These are phyloP conservation scores for Teunomyces cretensis DNA, from an alignment of 805 yeast species.

Conservation along the genomic window DNA sequence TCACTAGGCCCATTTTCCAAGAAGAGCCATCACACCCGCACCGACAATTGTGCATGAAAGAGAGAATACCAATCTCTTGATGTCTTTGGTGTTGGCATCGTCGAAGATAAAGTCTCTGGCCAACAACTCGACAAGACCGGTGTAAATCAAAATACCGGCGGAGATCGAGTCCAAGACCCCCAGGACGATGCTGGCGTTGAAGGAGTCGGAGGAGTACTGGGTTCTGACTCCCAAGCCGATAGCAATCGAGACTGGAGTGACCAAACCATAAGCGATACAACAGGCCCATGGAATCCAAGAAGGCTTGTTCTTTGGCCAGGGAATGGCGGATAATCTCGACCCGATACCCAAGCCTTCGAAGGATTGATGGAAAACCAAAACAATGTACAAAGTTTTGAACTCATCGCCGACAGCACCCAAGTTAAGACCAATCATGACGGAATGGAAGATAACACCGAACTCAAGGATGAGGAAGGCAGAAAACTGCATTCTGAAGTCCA, in stretches of 20 bases:
- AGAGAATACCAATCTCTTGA: slow-evolving; percentile 13
- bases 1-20: slow-evolving; percentile 33
- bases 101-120: slow-evolving; percentile 31
- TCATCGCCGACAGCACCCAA: slow-evolving; percentile 30
- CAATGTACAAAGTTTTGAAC: slow-evolving; percentile 29
- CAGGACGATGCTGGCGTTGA: slow-evolving; percentile 27
- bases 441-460: slow-evolving; percentile 30
- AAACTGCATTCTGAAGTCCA: background rate
- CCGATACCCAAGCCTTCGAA: slow-evolving; percentile 34
- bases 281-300: slow-evolving; percentile 1
- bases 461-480: slow-evolving; percentile 8
- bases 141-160: slow-evolving; percentile 33
- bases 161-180: slow-evolving; percentile 35
- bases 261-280: slow-evolving; percentile 7
- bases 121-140: slow-evolving; percentile 31
- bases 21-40: slow-evolving; percentile 27
- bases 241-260: slow-evolving; percentile 33
- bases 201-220: slow-evolving; percentile 28
- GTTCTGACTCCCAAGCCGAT: slow-evolving; percentile 29
- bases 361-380: slow-evolving; percentile 31
- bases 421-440: slow-evolving; percentile 28
- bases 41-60: slow-evolving; percentile 21
- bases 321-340: slow-evolving; percentile 20
- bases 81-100: slow-evolving; percentile 15
- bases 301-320: slow-evolving; percentile 1